A percentile compares a stretch with the other conserved stretches of the same genome.
Evolutionary conservation across 2,329 filamentous ascomycete species (phyloP).

Genomic region (Bipolaris cookei): DNA sequence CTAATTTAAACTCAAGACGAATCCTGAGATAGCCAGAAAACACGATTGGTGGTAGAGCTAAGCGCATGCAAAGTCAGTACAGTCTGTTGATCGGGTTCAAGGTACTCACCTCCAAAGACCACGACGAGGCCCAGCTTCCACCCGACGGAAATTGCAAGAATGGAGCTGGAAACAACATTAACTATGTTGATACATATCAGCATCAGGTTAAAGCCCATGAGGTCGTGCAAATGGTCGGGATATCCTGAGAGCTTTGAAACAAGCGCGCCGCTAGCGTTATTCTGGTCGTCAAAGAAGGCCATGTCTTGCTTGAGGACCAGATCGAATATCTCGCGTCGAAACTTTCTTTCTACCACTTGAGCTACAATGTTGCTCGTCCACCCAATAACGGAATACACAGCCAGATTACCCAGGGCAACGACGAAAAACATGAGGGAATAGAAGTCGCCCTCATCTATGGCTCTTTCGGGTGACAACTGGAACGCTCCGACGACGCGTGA

Average conservation of each 20-base stretch:
- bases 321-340: constrained; percentile 70
- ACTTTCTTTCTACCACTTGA: constrained; percentile 45
- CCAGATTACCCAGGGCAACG: constrained; percentile 56
- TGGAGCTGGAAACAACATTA: constrained; percentile 76
- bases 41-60: constrained; percentile 32
- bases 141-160: constrained; percentile 74
- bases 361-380: constrained; percentile 55
- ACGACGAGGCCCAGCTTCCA: constrained; percentile 88
- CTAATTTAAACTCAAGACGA: constrained; percentile 80
- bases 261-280: constrained; percentile 86
- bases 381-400: constrained; percentile 56
- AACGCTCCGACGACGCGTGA: constrained; percentile 58
- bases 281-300: constrained; percentile 85
- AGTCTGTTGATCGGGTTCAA: background rate
- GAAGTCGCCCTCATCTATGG: constrained; percentile 55
- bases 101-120: constrained; percentile 63
- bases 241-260: constrained; percentile 70
- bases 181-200: constrained; percentile 82
- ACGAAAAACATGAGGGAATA: constrained; percentile 64
- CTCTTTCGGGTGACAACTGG: constrained; percentile 48
- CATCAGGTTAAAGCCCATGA: constrained; percentile 86
- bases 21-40: constrained; percentile 82
- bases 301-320: constrained; percentile 92
- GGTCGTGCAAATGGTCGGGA: constrained; percentile 84
- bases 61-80: background rate